phyloP scores from a whole-genome alignment of 257 asterid genomes.

The Petunia secreta region DNA sequence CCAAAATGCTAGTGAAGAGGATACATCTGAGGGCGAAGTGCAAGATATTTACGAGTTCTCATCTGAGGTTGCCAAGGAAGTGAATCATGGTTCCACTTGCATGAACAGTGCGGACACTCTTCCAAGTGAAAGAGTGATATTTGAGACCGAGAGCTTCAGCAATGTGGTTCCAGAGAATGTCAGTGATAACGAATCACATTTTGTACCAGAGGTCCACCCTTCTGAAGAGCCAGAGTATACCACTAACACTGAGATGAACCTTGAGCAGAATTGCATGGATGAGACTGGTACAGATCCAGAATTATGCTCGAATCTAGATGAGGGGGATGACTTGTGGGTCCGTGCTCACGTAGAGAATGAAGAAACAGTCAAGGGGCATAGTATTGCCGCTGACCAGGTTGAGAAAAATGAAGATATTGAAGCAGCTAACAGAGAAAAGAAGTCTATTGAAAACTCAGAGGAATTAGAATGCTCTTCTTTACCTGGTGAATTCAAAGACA shows the following conservation, averaged over 20 bases:
- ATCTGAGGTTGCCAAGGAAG: slow-evolving; percentile 39
- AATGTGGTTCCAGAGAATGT: slow-evolving; percentile 27
- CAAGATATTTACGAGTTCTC: slow-evolving; percentile 39
- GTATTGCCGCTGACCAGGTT: slow-evolving; percentile 37
- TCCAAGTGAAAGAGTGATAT: slow-evolving; percentile 37
- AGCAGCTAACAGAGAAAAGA: slow-evolving; percentile 34
- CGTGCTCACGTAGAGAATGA: slow-evolving; percentile 44
- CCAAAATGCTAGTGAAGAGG: slow-evolving; percentile 52
- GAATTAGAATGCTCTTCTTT: slow-evolving; percentile 39
- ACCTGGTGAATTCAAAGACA: slow-evolving; percentile 37
- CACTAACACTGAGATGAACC: slow-evolving; percentile 26
- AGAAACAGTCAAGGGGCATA: slow-evolving; percentile 35
- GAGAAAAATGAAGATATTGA: slow-evolving; percentile 37
- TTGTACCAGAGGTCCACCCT: slow-evolving; percentile 24
- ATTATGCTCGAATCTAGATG: slow-evolving; percentile 41
- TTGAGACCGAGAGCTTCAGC: slow-evolving; percentile 27
- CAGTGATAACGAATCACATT: slow-evolving; percentile 25
- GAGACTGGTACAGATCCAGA: slow-evolving; percentile 56
- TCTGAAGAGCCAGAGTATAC: slow-evolving; percentile 20
- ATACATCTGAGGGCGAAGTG: slow-evolving; percentile 35
- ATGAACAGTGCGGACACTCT: slow-evolving; percentile 35
- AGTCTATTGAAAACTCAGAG: slow-evolving; percentile 37
- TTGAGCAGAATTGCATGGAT: slow-evolving; percentile 22
- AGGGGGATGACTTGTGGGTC: slow-evolving; percentile 36
- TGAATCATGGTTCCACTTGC: slow-evolving; percentile 28